Evolutionary conservation across 2,329 filamentous ascomycete species (phyloP).

Genomic region (Ophiostoma perfectum): DNA sequence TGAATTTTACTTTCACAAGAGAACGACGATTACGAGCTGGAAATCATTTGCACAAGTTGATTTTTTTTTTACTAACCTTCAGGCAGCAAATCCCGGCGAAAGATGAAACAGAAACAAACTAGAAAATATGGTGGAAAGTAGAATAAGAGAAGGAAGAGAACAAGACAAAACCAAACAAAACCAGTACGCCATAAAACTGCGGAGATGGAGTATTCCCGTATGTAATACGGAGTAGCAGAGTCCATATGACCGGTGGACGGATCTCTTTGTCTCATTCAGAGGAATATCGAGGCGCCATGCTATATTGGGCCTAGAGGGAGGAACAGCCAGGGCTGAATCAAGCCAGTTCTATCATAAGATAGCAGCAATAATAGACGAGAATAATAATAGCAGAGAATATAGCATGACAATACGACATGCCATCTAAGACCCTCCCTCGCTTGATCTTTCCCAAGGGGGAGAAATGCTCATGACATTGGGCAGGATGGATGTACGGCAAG

Average conservation of each 20-base stretch:
- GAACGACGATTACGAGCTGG: too few relatives aligned
- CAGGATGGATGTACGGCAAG: not conserved
- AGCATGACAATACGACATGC: not conserved
- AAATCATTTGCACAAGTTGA: too few relatives aligned
- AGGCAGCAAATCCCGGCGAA: not conserved
- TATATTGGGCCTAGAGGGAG: not conserved
- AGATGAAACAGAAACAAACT: not conserved
- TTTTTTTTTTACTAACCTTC: too few relatives aligned
- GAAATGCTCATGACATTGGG: not conserved
- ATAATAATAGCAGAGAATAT: not conserved
- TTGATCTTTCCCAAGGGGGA: not conserved
- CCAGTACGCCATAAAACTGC: too few relatives aligned
- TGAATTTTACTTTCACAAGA: too few relatives aligned
- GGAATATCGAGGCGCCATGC: not conserved
- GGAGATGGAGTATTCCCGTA: not conserved
- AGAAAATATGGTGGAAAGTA: not conserved
- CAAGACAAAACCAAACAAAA: not conserved
- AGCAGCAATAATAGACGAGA: not conserved
- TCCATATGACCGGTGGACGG: conserved; percentile 4
- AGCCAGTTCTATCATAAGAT: not conserved
- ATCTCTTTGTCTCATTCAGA: not conserved
- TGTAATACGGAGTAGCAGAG: not conserved
- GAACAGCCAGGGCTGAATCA: not conserved
- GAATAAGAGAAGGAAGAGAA: not conserved
- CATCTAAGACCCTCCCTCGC: not conserved